These are phyloP conservation scores for Ophiosphaerella herpotricha DNA, from an alignment of 2,329 filamentous ascomycete genomes.

Conservation along the genomic window DNA sequence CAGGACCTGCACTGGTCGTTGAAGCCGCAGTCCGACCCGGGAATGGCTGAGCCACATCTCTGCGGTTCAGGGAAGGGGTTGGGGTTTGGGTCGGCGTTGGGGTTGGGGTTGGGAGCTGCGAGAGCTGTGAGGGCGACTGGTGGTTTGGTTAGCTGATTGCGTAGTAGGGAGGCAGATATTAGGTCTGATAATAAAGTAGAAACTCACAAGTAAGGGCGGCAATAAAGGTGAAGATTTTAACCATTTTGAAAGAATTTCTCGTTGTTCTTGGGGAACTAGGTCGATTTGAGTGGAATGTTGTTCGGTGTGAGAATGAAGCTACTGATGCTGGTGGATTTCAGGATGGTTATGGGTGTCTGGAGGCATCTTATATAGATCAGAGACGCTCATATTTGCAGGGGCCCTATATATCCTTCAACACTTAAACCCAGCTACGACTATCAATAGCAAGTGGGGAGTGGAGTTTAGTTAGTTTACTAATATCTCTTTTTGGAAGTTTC, in stretches of 20 bases:
- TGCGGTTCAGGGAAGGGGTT: not conserved
- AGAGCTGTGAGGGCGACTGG: not conserved
- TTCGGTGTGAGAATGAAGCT: not conserved
- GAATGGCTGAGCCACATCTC: not conserved
- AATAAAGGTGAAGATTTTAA: not conserved
- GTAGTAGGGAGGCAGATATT: not conserved
- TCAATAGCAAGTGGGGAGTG: too few relatives aligned
- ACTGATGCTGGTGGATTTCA: not conserved
- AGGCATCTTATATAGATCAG: too few relatives aligned
- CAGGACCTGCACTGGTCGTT: conserved; percentile 1
- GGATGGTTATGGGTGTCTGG: too few relatives aligned
- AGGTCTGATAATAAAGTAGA: not conserved
- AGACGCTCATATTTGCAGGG: too few relatives aligned
- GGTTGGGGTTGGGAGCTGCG: not conserved
- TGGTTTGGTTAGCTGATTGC: not conserved
- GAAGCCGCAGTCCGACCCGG: not conserved
- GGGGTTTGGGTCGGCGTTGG: not conserved
- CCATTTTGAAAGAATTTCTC: not conserved
- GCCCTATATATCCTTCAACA: too few relatives aligned
- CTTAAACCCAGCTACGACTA: too few relatives aligned
- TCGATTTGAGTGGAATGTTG: not conserved
- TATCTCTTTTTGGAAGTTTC: too few relatives aligned
- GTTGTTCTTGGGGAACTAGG: not conserved
- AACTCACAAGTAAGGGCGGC: not conserved
- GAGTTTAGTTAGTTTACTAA: too few relatives aligned